A percentile compares a stretch with the other conserved stretches of the same genome.
Evolutionary conservation across 1,139 yeast genomes (phyloP).

Genomic region (Martiniozyma asiatica): DNA sequence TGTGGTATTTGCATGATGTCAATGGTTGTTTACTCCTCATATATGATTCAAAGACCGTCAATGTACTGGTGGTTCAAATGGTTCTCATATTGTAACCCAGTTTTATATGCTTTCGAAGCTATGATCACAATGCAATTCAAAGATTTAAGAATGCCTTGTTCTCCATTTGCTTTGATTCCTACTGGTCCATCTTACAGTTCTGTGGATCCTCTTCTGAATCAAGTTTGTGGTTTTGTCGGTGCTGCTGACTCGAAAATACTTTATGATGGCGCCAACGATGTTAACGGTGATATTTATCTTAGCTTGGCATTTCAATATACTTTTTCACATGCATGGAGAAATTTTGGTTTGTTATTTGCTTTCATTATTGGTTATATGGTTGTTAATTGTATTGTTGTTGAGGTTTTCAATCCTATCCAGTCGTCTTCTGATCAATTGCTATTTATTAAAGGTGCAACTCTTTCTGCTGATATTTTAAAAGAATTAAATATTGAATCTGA

Average conservation of each 20-base stretch:
- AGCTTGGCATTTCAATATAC: conserved; percentile 26
- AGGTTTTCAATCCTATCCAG: conserved; percentile 17
- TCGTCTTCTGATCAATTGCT: conserved; percentile 16
- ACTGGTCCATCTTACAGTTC: conserved; percentile 35
- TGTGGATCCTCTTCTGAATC: conserved; percentile 24
- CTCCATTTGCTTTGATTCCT: conserved; percentile 30
- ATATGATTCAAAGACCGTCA: conserved; percentile 42
- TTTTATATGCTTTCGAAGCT: conserved; percentile 44
- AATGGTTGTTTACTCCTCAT: conserved; percentile 38
- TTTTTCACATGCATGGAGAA: conserved; percentile 37
- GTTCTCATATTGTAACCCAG: conserved; percentile 45
- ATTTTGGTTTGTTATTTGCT: conserved; percentile 38
- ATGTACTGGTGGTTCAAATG: conserved; percentile 59
- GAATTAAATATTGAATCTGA: conserved; percentile 1
- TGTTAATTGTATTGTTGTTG: conserved; percentile 25
- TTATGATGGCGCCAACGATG: conserved; percentile 31
- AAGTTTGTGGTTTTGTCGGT: conserved; percentile 40
- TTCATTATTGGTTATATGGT: conserved; percentile 29
- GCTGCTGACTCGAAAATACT: conserved; percentile 25
- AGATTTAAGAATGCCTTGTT: conserved; percentile 41
- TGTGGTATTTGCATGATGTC: conserved; percentile 38
- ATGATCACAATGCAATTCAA: conserved; percentile 44
- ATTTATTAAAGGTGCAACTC: conserved; percentile 13
- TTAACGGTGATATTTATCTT: conserved; percentile 33
- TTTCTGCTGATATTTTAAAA: conserved; percentile 3